phyloP scores from a whole-genome alignment of 768 basidiomycete genomes.

The Termitomyces sp. region DNA sequence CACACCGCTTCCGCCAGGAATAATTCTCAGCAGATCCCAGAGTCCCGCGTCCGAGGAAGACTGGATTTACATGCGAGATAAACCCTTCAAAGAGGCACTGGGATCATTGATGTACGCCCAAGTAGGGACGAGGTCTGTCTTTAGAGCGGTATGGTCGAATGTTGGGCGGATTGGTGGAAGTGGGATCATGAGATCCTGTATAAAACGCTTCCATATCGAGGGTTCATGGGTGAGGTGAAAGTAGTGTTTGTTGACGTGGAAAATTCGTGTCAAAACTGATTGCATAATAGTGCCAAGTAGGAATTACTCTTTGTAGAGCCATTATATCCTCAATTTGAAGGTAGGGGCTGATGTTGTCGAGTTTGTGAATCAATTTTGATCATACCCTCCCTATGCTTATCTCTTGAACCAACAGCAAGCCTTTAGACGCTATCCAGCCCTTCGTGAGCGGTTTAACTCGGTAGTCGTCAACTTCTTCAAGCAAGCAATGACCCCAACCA shows the following conservation, averaged over 20 bases:
- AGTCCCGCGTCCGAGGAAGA: too few species aligned
- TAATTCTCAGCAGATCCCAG: too few species aligned
- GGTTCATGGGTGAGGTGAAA: constrained; percentile 66
- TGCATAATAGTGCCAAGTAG: not conserved
- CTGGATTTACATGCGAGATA: too few species aligned
- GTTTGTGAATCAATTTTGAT: constrained; percentile 33
- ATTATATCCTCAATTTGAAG: constrained; percentile 46
- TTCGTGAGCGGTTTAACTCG: constrained; percentile 92
- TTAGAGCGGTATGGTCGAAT: too few species aligned
- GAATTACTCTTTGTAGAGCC: constrained; percentile 38
- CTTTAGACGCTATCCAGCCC: constrained; percentile 95
- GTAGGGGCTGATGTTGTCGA: constrained; percentile 39
- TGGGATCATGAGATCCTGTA: constrained; percentile 50
- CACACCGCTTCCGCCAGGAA: too few species aligned
- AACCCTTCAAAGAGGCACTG: too few species aligned
- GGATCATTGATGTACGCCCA: too few species aligned
- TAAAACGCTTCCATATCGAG: constrained; percentile 65
- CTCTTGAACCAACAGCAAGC: constrained; percentile 61
- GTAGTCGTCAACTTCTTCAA: constrained; percentile 98
- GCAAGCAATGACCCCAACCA: constrained; percentile 88
- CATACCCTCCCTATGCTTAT: not conserved
- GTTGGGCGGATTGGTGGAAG: constrained; percentile 62
- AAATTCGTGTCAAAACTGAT: not conserved
- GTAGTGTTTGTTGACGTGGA: constrained; percentile 55
- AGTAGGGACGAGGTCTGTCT: too few species aligned